phyloP scores from a whole-genome alignment of 257 asterid species.

The Nicotiana attenuata region DNA sequence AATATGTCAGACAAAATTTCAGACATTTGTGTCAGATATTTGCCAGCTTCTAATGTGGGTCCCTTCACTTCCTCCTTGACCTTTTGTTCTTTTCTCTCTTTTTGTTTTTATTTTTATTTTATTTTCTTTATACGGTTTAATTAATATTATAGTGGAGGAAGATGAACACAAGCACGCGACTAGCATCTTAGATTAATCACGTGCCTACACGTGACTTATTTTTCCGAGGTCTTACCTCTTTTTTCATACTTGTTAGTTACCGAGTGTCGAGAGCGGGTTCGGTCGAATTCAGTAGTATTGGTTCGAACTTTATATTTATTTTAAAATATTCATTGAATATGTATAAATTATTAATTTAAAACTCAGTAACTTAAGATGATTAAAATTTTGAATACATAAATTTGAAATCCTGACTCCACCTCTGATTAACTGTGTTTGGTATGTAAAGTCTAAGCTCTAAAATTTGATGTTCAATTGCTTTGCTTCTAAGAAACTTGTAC shows the following conservation, averaged over 20 bases:
- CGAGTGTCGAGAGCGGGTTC: too few species aligned
- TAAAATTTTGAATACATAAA: too few species aligned
- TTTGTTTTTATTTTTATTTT: neutral
- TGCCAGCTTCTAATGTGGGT: constrained; percentile 19
- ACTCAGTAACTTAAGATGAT: too few species aligned
- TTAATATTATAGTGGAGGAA: constrained; percentile 13
- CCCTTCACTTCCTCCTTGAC: neutral
- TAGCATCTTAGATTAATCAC: constrained; percentile 15
- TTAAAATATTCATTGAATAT: too few species aligned
- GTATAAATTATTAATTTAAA: too few species aligned
- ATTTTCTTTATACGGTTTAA: neutral
- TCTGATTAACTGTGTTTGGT: too few species aligned
- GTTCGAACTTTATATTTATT: too few species aligned
- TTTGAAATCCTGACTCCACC: too few species aligned
- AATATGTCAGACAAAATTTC: neutral
- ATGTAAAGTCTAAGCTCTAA: too few species aligned
- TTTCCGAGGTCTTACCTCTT: neutral
- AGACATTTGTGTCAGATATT: neutral
- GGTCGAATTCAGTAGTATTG: too few species aligned
- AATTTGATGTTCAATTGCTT: too few species aligned
- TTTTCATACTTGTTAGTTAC: neutral
- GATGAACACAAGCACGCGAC: constrained; percentile 26
- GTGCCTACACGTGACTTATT: constrained; percentile 28
- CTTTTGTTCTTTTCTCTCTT: neutral
- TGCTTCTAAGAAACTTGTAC: too few species aligned